These are phyloP conservation scores for Naegleria lovaniensis DNA, from an alignment of 208 protist species.

Conservation along the genomic window DNA sequence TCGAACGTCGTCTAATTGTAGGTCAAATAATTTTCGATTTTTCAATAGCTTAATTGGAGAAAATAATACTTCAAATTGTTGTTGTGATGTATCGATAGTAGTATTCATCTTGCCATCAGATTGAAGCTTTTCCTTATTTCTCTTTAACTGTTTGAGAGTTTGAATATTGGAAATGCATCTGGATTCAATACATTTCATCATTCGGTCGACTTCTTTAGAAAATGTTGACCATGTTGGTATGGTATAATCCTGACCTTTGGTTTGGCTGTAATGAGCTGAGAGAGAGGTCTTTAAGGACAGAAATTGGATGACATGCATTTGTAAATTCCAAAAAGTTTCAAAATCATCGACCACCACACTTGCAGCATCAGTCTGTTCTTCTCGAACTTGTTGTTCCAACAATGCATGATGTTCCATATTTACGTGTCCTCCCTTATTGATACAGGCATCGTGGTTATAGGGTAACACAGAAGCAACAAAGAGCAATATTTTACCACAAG, in stretches of 20 bases:
- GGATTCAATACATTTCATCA: not conserved
- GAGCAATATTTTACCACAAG: not conserved
- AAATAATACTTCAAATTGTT: not conserved
- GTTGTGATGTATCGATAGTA: not conserved
- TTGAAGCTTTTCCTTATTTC: not conserved
- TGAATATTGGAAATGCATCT: not conserved
- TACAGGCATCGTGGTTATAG: not conserved
- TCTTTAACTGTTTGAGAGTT: not conserved
- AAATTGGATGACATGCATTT: not conserved
- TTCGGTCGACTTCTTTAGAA: not conserved
- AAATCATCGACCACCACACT: not conserved
- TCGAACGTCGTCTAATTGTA: not conserved
- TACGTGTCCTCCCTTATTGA: not conserved
- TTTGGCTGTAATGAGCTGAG: not conserved
- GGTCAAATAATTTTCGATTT: not conserved
- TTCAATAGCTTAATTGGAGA: not conserved
- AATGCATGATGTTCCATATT: not conserved
- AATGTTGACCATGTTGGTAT: not conserved
- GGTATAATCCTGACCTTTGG: not conserved
- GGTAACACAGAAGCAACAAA: not conserved
- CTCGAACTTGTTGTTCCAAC: not conserved
- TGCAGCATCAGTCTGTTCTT: not conserved
- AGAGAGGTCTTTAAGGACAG: not conserved
- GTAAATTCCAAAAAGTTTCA: not conserved
- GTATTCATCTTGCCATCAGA: not conserved